phyloP scores from a whole-genome alignment of 2,329 filamentous ascomycete species.

The Aspergillus phoenicis region DNA sequence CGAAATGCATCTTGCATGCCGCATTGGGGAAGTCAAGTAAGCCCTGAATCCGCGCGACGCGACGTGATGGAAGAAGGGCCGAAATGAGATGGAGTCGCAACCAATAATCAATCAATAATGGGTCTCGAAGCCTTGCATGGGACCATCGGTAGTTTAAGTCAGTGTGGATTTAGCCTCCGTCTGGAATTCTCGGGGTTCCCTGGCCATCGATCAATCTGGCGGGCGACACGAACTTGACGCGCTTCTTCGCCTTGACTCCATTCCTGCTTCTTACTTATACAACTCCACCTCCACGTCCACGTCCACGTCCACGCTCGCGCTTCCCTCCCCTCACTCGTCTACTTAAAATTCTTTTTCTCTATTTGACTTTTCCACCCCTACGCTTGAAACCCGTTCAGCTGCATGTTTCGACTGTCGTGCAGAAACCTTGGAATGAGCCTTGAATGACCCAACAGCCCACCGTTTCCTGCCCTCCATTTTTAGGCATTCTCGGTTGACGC shows the following conservation, averaged over 20 bases:
- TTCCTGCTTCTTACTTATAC: conserved; percentile 8
- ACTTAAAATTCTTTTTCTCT: not conserved
- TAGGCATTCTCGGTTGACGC: conserved; percentile 14
- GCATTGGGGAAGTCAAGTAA: not conserved
- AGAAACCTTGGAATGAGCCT: conserved; percentile 7
- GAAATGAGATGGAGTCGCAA: not conserved
- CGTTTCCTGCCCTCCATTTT: conserved; percentile 6
- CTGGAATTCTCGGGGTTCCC: conserved; percentile 1
- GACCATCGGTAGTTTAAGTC: not conserved
- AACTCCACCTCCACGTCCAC: not conserved
- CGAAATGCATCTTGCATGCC: not conserved
- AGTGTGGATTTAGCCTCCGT: not conserved
- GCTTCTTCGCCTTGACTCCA: conserved; percentile 6
- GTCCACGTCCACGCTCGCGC: not conserved
- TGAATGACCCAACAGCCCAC: not conserved
- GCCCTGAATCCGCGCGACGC: not conserved
- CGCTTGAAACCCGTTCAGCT: conserved; percentile 8
- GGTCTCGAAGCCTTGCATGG: conserved; percentile 1
- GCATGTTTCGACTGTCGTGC: conserved; percentile 18
- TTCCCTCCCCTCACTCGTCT: not conserved
- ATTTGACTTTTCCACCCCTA: not conserved
- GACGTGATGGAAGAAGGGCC: not conserved
- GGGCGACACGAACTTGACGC: conserved; percentile 20
- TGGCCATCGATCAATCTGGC: not conserved
- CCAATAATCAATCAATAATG: conserved; percentile 10